Evolutionary conservation across 2,329 filamentous ascomycete species (phyloP).

Genomic region (Cadophora malorum): DNA sequence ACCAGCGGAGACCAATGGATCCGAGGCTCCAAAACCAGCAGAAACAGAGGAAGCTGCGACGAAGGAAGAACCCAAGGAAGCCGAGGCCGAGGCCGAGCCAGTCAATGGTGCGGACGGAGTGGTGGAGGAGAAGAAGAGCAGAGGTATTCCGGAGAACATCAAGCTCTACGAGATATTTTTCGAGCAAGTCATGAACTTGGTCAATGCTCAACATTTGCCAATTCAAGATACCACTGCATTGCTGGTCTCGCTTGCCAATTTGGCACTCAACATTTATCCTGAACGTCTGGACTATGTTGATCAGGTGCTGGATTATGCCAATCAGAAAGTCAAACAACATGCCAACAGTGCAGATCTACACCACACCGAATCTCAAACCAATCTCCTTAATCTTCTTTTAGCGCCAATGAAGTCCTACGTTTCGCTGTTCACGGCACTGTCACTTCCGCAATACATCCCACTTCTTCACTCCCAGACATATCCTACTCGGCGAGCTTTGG

Average conservation of each 20-base stretch:
- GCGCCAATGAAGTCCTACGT: constrained; percentile 88
- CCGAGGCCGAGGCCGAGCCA: constrained; percentile 39
- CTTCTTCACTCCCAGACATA: constrained; percentile 92
- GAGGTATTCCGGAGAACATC: constrained; percentile 74
- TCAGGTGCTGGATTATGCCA: constrained; percentile 88
- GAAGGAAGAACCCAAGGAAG: constrained; percentile 48
- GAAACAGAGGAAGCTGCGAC: constrained; percentile 44
- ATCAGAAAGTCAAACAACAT: constrained; percentile 84
- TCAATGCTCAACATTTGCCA: constrained; percentile 87
- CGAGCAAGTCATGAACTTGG: constrained; percentile 90
- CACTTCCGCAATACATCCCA: constrained; percentile 89
- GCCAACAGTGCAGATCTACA: constrained; percentile 96
- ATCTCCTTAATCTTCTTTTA: constrained; percentile 86
- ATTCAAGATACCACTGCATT: constrained; percentile 95
- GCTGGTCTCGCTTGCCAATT: constrained; percentile 89
- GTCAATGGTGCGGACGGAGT: constrained; percentile 48
- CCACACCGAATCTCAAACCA: constrained; percentile 84
- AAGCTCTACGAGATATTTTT: constrained; percentile 98
- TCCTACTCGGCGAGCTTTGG: constrained; percentile 86
- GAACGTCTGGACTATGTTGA: constrained; percentile 93
- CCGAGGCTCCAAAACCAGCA: constrained; percentile 21
- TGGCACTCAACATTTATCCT: constrained; percentile 95
- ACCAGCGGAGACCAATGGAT: constrained; percentile 47
- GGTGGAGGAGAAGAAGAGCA: constrained; percentile 45
- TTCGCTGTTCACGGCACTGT: constrained; percentile 94